Conservation (phyloP, 2,329 filamentous ascomycete genomes). For the Exophiala mesophila region DNA sequence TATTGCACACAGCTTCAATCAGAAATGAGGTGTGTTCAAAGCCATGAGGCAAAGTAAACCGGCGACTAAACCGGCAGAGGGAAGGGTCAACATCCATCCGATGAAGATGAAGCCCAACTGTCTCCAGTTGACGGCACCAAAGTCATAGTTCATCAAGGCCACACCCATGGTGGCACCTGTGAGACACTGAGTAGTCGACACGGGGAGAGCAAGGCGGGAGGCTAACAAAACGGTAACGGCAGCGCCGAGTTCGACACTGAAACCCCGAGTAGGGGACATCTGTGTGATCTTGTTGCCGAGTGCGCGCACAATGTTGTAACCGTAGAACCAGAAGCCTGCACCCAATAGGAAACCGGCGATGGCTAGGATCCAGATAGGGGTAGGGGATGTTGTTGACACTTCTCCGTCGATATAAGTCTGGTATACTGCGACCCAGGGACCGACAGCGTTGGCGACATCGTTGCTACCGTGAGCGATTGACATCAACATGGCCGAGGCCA, state of each 20-base stretch:
- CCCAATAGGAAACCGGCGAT: constrained; percentile 36
- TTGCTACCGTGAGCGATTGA: constrained; percentile 44
- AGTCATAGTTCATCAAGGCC: constrained; percentile 35
- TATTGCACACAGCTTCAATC: too few species aligned
- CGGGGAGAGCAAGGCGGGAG: constrained; percentile 32
- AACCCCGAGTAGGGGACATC: constrained; percentile 35
- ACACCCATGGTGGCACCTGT: constrained; percentile 35
- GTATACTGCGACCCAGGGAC: constrained; percentile 39
- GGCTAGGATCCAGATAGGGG: constrained; percentile 39
- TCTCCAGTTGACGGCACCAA: constrained; percentile 42
- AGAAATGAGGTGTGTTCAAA: constrained; percentile 39
- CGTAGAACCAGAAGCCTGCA: constrained; percentile 39
- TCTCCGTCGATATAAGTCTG: constrained; percentile 32
- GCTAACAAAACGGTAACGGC: constrained; percentile 38
- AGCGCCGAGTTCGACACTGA: constrained; percentile 38
- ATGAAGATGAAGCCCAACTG: constrained; percentile 41
- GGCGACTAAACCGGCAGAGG: constrained; percentile 37
- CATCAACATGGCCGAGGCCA: constrained; percentile 39
- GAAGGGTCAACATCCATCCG: constrained; percentile 44
- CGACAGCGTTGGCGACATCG: constrained; percentile 41
- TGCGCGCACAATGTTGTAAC: constrained; percentile 35
- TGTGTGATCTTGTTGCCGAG: constrained; percentile 42
- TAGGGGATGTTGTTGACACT: constrained; percentile 30
- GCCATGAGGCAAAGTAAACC: constrained; percentile 40
- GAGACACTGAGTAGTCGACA: constrained; percentile 37